Evolutionary conservation across 495 filamentous ascomycete genomes (phyloP).

Genomic region (Margaritispora aquatica): DNA sequence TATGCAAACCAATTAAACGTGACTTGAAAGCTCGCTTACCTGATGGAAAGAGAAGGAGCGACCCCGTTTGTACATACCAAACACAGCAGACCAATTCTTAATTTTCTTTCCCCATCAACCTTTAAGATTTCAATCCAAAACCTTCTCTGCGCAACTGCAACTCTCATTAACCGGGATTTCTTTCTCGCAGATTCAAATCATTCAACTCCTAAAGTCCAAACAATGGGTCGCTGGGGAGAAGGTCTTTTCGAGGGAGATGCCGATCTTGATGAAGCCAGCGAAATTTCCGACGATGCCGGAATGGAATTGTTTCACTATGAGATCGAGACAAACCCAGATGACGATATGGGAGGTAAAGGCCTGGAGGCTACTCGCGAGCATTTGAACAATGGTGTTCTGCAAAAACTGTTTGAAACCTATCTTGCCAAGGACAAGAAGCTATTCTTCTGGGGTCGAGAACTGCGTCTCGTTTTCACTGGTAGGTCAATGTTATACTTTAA

Average conservation of each 20-base stretch:
- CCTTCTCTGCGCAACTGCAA: too few species aligned
- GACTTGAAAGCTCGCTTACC: too few species aligned
- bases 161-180: too few species aligned
- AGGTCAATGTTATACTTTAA: neutral
- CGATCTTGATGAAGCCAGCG: slow-evolving; percentile 1
- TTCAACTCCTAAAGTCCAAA: too few species aligned
- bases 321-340: neutral
- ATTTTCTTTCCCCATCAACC: too few species aligned
- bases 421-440: neutral
- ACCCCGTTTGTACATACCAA: too few species aligned
- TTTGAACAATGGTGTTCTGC: slow-evolving; percentile 4
- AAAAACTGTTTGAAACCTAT: neutral
- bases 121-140: too few species aligned
- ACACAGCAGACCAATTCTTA: too few species aligned
- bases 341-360: slow-evolving; percentile 4
- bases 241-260: slow-evolving; percentile 4
- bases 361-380: slow-evolving; percentile 8
- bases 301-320: slow-evolving; percentile 16
- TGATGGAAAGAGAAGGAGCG: too few species aligned
- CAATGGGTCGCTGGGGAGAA: slow-evolving; percentile 6
- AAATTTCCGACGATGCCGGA: slow-evolving; percentile 7
- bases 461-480: neutral
- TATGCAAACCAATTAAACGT: too few species aligned
- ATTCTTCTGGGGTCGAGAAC: neutral
- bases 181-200: too few species aligned